These are phyloP conservation scores for Ganoderma sp. DNA, from an alignment of 1,284 basidiomycete species.

Conservation along the genomic window DNA sequence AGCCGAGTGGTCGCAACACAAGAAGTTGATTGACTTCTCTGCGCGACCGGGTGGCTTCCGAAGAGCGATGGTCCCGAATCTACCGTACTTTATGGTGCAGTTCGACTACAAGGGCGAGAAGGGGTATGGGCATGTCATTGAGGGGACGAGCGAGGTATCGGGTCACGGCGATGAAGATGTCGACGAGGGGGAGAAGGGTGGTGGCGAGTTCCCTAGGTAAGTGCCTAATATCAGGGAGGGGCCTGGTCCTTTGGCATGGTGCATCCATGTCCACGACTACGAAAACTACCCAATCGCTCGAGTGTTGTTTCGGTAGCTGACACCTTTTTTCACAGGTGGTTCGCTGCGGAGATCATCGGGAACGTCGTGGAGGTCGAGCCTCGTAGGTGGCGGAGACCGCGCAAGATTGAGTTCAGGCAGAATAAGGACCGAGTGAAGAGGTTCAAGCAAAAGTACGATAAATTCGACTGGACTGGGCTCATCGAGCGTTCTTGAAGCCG, in stretches of 20 bases:
- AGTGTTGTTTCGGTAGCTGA: neutral
- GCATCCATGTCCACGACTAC: neutral
- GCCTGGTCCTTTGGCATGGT: neutral
- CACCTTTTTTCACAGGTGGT: conserved; percentile 65
- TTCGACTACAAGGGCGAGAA: conserved; percentile 98
- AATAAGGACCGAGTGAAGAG: conserved; percentile 73
- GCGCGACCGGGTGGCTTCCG: conserved; percentile 88
- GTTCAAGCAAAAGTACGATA: conserved; percentile 73
- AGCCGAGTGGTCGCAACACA: conserved; percentile 96
- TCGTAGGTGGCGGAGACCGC: conserved; percentile 85
- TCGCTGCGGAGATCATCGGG: conserved; percentile 95
- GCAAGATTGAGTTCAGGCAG: conserved; percentile 70
- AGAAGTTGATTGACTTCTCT: conserved; percentile 94
- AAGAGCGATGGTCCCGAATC: conserved; percentile 90
- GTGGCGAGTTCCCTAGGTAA: conserved; percentile 86
- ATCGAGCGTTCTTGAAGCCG: conserved; percentile 44
- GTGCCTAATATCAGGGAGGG: conserved; percentile 36
- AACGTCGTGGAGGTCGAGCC: conserved; percentile 90
- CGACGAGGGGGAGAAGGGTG: conserved; percentile 87
- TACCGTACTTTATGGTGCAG: conserved; percentile 98
- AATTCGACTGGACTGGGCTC: conserved; percentile 83
- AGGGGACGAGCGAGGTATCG: conserved; percentile 76
- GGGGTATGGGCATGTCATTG: conserved; percentile 97
- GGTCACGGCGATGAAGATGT: conserved; percentile 69
- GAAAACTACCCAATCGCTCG: neutral